Base-by-base conservation (phyloP, 805 yeast species). In the Sugiyamaella marilandica region DNA sequence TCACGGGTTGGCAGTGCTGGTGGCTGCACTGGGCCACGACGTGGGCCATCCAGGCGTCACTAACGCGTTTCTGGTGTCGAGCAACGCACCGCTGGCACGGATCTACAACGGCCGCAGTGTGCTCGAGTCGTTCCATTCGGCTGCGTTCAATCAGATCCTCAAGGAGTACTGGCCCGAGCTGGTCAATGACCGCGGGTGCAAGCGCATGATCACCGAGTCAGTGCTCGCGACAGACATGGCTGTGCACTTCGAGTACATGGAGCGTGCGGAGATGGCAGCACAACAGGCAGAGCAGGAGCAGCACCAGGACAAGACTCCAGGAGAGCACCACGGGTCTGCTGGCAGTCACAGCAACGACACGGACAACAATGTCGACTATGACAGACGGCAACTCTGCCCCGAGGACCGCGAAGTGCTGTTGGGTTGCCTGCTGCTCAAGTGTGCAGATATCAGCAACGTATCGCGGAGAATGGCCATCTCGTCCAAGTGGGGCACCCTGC, bases 41-140 rank as follows among this genome's bases (percentile, higher is more conserved):
- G 82, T 87, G 32, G 96, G 97, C 19, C 99, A 94, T 68, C 98
- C 98, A 0, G 99, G 98, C 1, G 81, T 90, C n/a, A 89, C 95
- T 11, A 88, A 89, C 67, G 79, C 81, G 35, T 82, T 89, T 58
- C 71, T 92, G 66, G 71, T 74, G 21, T 73, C 78, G 54, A 66
- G 80, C 60, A 66, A 75, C 8, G 77, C 94, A 0, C 88, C 89
- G 10, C 74, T 89, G 21, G 80, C 92, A 2, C 65, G 69, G 51
- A 62, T 80, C 13, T 91, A 80, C 70, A 74, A 81, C 47, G 82
- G 82, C 57, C 71, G 79, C 50, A 84, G 92, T 7, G 85, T 87
- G 1, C 74, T 94, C 60, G 99, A 94, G 69, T 81, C 82, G 64
- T 90, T 81, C 70, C 99, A 94, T 68, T 75, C 81, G 9, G 76